Base-by-base conservation (phyloP, 2,329 filamentous ascomycete genomes). In the Mycocentrospora acerina region DNA sequence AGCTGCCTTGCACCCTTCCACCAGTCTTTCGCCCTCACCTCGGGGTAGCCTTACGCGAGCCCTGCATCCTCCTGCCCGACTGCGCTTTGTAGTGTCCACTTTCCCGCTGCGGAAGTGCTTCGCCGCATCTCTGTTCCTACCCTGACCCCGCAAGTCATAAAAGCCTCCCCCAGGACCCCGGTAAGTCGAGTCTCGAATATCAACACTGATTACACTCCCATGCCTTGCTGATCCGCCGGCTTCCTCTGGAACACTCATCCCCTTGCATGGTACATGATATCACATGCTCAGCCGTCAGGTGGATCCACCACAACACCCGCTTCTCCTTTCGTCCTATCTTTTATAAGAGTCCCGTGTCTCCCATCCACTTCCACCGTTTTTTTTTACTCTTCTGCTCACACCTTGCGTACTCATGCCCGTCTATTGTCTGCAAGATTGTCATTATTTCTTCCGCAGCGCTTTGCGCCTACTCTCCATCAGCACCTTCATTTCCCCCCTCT, bases 361-460 rank as follows among this genome's bases (percentile, higher is more conserved):
- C 44, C 51, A 39, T 46, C 32, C 49, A 41, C 37, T 28, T 15
- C 18, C 31, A 32, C 38, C 28, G 32, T 34, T 40, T 53, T 44
- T 45, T 45, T 43, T 19, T 48, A 54, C 39, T 34, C 32, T 40
- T 53, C 44, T 45, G 46, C 44, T 19, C 47, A 54, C 39, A 36
- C 37, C 42, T 52, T 34, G 46, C 50, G 53, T 50, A 47, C 48
- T 44, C 49, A 94, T 94, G 88, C 86, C 86, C 75, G 70, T 78
- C 59, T 91, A 88, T 69, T 94, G 76, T 70, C 75, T 88, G 41
- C 85, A 93, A 77, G 86, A 94, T 70, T 94, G 87, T 62, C 88
- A 94, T 68, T 94, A 94, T 73, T 94, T 95, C 73, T 93, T 88
- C 75, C 88, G 88, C 76, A 94, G 85, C 69, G 86, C 88, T 64